phyloP scores from a whole-genome alignment of 768 basidiomycete species.

The Tulasnella sp. region DNA sequence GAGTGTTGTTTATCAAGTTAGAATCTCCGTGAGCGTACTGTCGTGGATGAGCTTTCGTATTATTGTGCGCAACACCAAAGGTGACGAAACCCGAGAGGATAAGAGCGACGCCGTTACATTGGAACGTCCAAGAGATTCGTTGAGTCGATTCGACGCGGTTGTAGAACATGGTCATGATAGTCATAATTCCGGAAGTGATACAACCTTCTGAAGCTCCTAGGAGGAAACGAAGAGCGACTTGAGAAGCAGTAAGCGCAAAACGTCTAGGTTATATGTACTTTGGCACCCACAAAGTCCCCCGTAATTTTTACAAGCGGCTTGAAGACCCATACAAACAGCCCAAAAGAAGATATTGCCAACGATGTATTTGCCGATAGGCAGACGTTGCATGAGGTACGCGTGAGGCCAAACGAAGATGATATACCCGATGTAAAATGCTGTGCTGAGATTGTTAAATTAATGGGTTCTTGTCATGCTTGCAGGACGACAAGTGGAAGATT shows the following conservation, averaged over 20 bases:
- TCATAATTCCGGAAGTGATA: constrained; percentile 32
- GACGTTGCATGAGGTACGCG: constrained; percentile 31
- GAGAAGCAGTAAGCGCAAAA: neutral
- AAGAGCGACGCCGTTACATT: constrained; percentile 33
- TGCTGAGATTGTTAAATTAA: constrained; percentile 31
- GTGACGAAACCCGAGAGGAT: constrained; percentile 30
- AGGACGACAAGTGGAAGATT: neutral
- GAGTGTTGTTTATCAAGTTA: neutral
- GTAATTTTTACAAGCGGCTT: constrained; percentile 34
- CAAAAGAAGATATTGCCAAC: constrained; percentile 33
- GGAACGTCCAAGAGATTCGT: constrained; percentile 33
- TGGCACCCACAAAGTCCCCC: constrained; percentile 33
- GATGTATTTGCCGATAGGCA: constrained; percentile 34
- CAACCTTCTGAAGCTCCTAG: constrained; percentile 32
- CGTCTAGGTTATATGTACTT: neutral
- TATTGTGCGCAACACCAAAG: constrained; percentile 29
- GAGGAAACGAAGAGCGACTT: constrained; percentile 33
- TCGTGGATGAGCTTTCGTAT: constrained; percentile 22
- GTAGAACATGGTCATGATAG: constrained; percentile 31
- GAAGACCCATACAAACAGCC: constrained; percentile 34
- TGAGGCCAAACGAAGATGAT: constrained; percentile 33
- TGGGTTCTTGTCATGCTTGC: constrained; percentile 6
- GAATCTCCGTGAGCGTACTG: neutral
- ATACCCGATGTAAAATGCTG: constrained; percentile 28
- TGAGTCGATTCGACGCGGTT: constrained; percentile 29